Evolutionary conservation across 805 yeast species (phyloP).

Genomic region (Candida sonorensis): DNA sequence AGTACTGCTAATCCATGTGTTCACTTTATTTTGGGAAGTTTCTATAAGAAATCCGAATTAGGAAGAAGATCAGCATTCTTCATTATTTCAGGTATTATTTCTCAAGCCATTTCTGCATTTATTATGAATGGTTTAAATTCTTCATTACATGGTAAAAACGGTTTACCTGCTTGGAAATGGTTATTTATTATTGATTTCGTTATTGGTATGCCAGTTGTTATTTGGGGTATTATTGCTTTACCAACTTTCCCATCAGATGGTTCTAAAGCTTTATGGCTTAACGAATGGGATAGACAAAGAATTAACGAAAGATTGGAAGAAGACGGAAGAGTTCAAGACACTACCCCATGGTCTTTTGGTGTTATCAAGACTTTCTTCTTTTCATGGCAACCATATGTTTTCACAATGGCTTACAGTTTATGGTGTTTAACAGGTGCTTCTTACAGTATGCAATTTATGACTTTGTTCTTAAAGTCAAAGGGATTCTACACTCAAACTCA

Average conservation of each 20-base stretch:
- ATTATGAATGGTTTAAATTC: constrained; percentile 50
- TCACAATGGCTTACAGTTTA: constrained; percentile 18
- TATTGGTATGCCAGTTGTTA: constrained; percentile 50
- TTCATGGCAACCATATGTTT: constrained; percentile 39
- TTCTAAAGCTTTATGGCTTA: constrained; percentile 15
- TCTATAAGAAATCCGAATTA: constrained; percentile 48
- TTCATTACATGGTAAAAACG: constrained; percentile 41
- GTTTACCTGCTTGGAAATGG: constrained; percentile 68
- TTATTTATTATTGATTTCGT: constrained; percentile 60
- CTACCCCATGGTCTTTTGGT: constrained; percentile 29
- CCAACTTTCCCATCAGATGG: constrained; percentile 41
- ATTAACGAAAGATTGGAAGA: constrained; percentile 11
- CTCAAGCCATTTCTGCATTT: constrained; percentile 51
- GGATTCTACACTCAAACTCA: constrained; percentile 35
- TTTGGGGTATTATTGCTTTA: constrained; percentile 51
- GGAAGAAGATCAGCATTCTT: constrained; percentile 54
- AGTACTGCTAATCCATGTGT: constrained; percentile 48
- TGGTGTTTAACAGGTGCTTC: constrained; percentile 23
- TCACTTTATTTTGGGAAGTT: constrained; percentile 50
- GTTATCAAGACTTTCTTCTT: constrained; percentile 33
- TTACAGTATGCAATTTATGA: constrained; percentile 21
- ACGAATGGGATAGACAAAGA: constrained; percentile 18
- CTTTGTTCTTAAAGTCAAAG: constrained; percentile 37
- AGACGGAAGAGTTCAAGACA: constrained; percentile 33
- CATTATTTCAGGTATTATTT: constrained; percentile 44